These are phyloP conservation scores for Starmerella powellii DNA, from an alignment of 805 yeast species.

Conservation along the genomic window DNA sequence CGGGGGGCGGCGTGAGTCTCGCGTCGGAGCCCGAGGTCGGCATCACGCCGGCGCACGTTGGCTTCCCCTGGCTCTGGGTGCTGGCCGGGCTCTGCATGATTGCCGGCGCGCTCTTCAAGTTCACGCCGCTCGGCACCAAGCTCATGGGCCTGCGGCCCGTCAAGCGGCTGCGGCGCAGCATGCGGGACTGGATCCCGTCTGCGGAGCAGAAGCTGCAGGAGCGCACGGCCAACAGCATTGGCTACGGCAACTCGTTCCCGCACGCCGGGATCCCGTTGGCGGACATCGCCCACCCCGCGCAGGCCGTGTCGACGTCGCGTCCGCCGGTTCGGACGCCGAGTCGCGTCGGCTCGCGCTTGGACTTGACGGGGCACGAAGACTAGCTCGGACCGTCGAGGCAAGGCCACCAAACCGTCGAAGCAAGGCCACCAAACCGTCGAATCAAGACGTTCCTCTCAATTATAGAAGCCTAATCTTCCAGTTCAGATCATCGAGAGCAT, in stretches of 20 bases:
- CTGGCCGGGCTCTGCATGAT: not conserved
- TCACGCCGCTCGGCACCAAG: not conserved
- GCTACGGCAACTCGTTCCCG: conserved; percentile 18
- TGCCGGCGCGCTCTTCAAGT: not conserved
- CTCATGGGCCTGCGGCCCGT: not conserved
- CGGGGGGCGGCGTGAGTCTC: conserved; percentile 22
- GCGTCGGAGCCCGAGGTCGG: not conserved
- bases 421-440: too few relatives aligned
- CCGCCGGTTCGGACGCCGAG: conserved; percentile 16
- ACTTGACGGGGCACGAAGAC: conserved; percentile 8
- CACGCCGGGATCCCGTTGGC: conserved; percentile 18
- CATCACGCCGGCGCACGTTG: not conserved
- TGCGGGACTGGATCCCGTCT: conserved; percentile 1
- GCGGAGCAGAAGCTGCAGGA: conserved; percentile 6
- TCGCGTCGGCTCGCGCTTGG: conserved; percentile 21
- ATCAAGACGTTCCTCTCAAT: too few relatives aligned
- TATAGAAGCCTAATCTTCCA: too few relatives aligned
- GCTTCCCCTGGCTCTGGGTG: not conserved
- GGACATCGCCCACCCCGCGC: not conserved
- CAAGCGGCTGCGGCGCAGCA: conserved; percentile 1
- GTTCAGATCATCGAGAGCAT: too few relatives aligned
- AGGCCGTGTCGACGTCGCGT: conserved; percentile 9
- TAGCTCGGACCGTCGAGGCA: too few relatives aligned
- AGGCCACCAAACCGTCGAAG: too few relatives aligned
- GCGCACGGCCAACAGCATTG: conserved; percentile 11